Evolutionary conservation across 768 basidiomycete genomes (phyloP).

Genomic region (Plicaturopsis crispa): DNA sequence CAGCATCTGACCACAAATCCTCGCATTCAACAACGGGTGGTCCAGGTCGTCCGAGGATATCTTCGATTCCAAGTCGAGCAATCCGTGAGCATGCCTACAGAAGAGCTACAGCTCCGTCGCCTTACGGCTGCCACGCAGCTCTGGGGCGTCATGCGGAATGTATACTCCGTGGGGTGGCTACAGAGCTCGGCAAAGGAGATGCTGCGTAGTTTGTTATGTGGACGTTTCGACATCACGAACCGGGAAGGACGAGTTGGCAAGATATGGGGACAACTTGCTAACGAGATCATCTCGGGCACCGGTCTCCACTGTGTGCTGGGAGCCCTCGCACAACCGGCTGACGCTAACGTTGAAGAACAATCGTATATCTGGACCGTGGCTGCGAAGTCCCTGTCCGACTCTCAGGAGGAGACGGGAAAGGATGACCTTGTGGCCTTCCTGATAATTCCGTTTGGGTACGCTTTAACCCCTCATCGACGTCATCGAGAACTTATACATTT

Average conservation of each 20-base stretch:
- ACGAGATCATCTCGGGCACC: slow-evolving; percentile 24
- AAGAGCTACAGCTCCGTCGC: slow-evolving; percentile 22
- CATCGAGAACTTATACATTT: slow-evolving; percentile 7
- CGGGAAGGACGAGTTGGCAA: slow-evolving; percentile 23
- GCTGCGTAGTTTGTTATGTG: slow-evolving; percentile 36
- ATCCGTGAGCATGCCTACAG: too few species aligned
- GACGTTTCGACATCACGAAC: slow-evolving; percentile 30
- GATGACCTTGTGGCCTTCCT: slow-evolving; percentile 36
- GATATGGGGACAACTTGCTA: slow-evolving; percentile 43
- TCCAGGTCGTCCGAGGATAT: too few species aligned
- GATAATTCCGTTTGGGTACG: slow-evolving; percentile 40
- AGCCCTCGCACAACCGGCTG: slow-evolving; percentile 21
- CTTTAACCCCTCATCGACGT: slow-evolving; percentile 1
- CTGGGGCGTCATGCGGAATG: slow-evolving; percentile 45
- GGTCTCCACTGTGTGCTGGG: slow-evolving; percentile 20
- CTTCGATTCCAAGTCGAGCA: too few species aligned
- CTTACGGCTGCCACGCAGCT: slow-evolving; percentile 36
- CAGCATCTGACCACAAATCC: slow-evolving; percentile 27
- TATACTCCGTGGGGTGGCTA: slow-evolving; percentile 35
- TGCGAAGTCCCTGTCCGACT: slow-evolving; percentile 24
- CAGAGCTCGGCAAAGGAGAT: slow-evolving; percentile 36
- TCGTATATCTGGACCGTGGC: slow-evolving; percentile 43
- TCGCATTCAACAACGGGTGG: too few species aligned
- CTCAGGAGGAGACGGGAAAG: slow-evolving; percentile 24
- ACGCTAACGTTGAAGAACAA: slow-evolving; percentile 23